Evolutionary conservation across 768 basidiomycete genomes (phyloP).

Genomic region (Leucocoprinus birnbaumii): DNA sequence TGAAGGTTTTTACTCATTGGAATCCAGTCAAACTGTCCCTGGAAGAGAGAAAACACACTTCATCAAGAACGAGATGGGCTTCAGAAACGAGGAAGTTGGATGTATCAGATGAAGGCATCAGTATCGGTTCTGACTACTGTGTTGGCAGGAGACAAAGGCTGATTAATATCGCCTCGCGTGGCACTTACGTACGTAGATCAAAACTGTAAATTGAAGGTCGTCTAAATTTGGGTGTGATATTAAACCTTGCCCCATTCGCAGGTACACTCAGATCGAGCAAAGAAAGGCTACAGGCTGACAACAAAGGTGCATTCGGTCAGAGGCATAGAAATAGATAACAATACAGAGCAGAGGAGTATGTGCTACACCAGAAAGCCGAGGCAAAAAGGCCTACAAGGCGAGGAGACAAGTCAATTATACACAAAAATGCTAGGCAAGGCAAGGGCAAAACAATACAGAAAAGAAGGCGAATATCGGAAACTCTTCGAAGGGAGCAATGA

Average conservation of each 20-base stretch:
- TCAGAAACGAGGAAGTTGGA: slow-evolving; percentile 71
- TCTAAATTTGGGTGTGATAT: not conserved
- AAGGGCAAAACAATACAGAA: slow-evolving; percentile 6
- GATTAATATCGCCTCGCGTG: not conserved
- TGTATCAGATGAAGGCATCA: slow-evolving; percentile 21
- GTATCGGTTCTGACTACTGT: not conserved
- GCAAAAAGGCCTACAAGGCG: slow-evolving; percentile 1
- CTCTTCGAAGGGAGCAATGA: not conserved
- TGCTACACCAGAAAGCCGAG: slow-evolving; percentile 14
- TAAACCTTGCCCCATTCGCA: too few species aligned
- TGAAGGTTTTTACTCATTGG: not conserved
- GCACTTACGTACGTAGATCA: not conserved
- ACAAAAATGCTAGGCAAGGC: slow-evolving; percentile 3
- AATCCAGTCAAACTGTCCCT: slow-evolving; percentile 9
- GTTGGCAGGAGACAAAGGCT: too few species aligned
- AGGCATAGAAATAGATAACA: slow-evolving; percentile 1
- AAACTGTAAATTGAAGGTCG: not conserved
- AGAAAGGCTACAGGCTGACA: too few species aligned
- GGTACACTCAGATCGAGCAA: too few species aligned
- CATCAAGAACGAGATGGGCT: slow-evolving; percentile 61
- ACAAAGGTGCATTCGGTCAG: slow-evolving; percentile 10
- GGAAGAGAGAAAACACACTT: slow-evolving; percentile 37
- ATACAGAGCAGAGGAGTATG: slow-evolving; percentile 11
- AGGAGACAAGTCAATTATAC: slow-evolving; percentile 11
- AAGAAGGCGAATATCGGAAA: not conserved